phyloP scores from a whole-genome alignment of 331 rosid species.

The Cucumis variabilis region DNA sequence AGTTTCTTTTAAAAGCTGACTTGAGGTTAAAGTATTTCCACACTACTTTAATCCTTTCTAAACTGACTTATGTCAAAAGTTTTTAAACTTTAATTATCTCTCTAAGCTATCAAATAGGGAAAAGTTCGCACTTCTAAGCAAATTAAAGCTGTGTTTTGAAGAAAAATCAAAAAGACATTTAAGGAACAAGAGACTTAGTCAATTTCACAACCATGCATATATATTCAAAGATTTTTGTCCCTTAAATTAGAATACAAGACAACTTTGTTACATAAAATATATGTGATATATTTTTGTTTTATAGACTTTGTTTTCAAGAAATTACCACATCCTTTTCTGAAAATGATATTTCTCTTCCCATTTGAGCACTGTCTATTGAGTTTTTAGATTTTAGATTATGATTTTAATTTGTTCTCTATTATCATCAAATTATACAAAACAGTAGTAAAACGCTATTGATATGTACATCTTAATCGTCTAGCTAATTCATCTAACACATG shows the following conservation, averaged over 20 bases:
- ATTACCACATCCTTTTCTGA: conserved; percentile 22
- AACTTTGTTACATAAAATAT: background rate
- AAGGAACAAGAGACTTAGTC: background rate
- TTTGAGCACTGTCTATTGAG: background rate
- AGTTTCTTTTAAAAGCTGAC: background rate
- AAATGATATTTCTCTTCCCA: background rate
- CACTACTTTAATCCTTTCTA: background rate
- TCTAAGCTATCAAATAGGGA: background rate
- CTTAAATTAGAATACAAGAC: conserved; percentile 25
- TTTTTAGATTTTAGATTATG: background rate
- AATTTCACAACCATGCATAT: background rate
- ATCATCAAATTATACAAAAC: too few species aligned
- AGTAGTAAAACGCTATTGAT: too few species aligned
- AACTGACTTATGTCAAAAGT: background rate
- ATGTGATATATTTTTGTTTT: background rate
- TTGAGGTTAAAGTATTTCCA: background rate
- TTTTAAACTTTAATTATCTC: background rate
- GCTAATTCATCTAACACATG: too few species aligned
- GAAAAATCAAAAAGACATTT: conserved; percentile 12
- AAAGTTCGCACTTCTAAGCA: background rate
- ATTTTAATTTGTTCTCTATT: background rate
- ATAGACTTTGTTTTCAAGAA: conserved; percentile 13
- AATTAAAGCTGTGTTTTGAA: conserved; percentile 8
- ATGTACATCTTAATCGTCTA: too few species aligned
- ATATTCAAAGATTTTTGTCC: background rate